phyloP scores from a whole-genome alignment of 345 rosid genomes.

The Salix udensis region DNA sequence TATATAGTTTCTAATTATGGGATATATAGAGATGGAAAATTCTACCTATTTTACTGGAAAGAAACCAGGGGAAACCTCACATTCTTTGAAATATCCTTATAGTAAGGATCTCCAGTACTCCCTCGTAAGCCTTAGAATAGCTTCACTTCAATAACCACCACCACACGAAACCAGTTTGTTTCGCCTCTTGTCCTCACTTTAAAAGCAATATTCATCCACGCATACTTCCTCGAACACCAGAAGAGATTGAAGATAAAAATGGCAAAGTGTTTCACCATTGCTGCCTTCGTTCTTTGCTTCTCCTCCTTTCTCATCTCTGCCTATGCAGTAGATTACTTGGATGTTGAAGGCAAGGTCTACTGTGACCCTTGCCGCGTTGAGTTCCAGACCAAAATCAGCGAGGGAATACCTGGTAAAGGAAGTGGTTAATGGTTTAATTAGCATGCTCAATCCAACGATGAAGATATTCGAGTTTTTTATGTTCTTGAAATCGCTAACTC shows the following conservation, averaged over 20 bases:
- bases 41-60: neutral
- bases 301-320: slow-evolving; percentile 5
- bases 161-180: neutral
- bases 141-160: neutral
- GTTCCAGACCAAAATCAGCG: slow-evolving; percentile 17
- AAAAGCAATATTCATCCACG: neutral
- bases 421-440: neutral
- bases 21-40: neutral
- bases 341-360: slow-evolving; percentile 21
- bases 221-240: neutral
- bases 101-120: neutral
- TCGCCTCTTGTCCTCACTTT: neutral
- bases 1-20: too few species aligned
- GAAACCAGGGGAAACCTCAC: neutral
- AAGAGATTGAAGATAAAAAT: neutral
- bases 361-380: slow-evolving; percentile 29
- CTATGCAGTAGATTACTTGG: neutral
- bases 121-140: neutral
- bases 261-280: slow-evolving; percentile 12
- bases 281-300: slow-evolving; percentile 17
- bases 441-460: too few species aligned
- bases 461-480: too few species aligned
- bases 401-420: neutral
- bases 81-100: neutral
- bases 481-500: neutral